Conservation (phyloP, 2,329 filamentous ascomycete genomes). For the Zasmidium citrigriseum region DNA sequence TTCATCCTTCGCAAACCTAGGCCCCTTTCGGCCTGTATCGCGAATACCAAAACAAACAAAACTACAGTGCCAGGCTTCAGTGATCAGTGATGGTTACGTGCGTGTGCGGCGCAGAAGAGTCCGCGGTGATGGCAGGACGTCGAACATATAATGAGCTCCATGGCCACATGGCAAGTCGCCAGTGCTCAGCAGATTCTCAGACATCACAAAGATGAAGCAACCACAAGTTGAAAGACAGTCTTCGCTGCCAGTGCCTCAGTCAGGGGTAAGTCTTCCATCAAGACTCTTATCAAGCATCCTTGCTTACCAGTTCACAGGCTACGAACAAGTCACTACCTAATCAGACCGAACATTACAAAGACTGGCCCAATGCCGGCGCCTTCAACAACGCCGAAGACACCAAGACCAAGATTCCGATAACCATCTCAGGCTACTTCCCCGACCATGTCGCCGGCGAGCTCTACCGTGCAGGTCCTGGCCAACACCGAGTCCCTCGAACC, state of each 20-base stretch:
- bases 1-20: background rate
- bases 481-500: constrained; percentile 56
- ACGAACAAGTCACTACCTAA: background rate
- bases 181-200: background rate
- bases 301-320: background rate
- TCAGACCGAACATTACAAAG: background rate
- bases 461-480: constrained; percentile 73
- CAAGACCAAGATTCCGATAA: constrained; percentile 52
- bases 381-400: constrained; percentile 1
- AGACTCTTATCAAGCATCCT: background rate
- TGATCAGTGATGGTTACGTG: background rate
- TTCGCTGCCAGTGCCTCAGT: background rate
- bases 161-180: background rate
- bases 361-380: constrained; percentile 17
- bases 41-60: background rate
- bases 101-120: background rate
- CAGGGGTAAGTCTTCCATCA: background rate
- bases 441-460: constrained; percentile 69
- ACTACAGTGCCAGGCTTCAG: background rate
- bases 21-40: background rate
- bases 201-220: background rate
- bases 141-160: background rate
- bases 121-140: background rate
- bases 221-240: background rate
- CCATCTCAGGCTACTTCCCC: constrained; percentile 67